These are phyloP conservation scores for Fallopia convolvulus DNA, from an alignment of 148 eudicot genomes.

Conservation along the genomic window DNA sequence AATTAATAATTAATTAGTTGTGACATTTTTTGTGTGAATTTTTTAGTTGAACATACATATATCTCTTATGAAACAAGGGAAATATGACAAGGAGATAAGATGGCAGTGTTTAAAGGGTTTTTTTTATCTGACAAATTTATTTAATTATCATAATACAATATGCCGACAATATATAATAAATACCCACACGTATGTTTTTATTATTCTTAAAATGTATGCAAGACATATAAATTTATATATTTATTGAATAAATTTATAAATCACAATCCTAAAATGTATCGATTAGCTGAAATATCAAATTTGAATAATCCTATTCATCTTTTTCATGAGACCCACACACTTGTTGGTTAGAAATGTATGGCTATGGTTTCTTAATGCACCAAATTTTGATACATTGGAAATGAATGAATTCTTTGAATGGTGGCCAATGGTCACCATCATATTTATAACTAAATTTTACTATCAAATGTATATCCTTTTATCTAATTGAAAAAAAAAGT, in stretches of 20 bases:
- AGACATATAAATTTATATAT: not conserved
- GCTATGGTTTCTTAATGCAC: conserved; percentile 10
- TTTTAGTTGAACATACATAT: not conserved
- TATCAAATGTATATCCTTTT: not conserved
- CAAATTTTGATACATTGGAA: not conserved
- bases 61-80: not conserved
- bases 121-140: too few species aligned
- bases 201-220: too few species aligned
- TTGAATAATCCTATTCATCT: not conserved
- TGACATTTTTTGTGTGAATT: not conserved
- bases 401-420: not conserved
- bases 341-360: not conserved
- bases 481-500: not conserved
- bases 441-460: not conserved
- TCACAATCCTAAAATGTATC: not conserved
- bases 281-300: not conserved
- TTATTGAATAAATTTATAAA: not conserved
- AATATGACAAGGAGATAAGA: not conserved
- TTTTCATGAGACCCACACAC: conserved; percentile 5
- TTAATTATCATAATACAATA: too few species aligned
- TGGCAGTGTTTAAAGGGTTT: too few species aligned
- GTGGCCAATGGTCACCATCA: not conserved
- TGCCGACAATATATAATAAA: too few species aligned
- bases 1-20: too few species aligned
- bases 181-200: too few species aligned